Evolutionary conservation across 495 filamentous ascomycete species (phyloP).

Genomic region (Penicillium cataractarum): DNA sequence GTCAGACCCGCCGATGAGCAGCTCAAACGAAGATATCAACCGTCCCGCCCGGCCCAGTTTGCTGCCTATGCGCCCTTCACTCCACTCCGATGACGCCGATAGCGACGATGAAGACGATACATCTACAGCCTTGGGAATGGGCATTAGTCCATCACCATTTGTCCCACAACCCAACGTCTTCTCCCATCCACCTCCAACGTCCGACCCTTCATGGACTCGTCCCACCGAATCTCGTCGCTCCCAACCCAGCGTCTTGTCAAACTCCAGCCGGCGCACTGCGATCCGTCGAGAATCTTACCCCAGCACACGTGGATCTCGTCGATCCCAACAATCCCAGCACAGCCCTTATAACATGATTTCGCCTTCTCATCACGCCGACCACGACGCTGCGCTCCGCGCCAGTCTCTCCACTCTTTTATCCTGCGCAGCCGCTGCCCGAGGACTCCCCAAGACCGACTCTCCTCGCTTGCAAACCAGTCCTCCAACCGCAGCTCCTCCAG

Average conservation of each 20-base stretch:
- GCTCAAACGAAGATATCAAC: conserved; percentile 77
- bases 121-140: conserved; percentile 75
- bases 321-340: conserved; percentile 40
- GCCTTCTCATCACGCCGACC: conserved; percentile 78
- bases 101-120: conserved; percentile 76
- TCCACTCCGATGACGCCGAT: conserved; percentile 49
- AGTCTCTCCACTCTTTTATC: conserved; percentile 94
- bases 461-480: conserved; percentile 31
- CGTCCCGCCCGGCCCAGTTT: conserved; percentile 29
- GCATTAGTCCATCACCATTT: conserved; percentile 62
- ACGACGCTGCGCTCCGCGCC: conserved; percentile 90
- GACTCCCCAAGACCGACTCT: conserved; percentile 67
- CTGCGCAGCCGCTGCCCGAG: conserved; percentile 84
- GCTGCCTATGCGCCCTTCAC: conserved; percentile 32
- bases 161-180: conserved; percentile 89
- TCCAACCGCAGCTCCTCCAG: conserved; percentile 27
- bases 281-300: conserved; percentile 44
- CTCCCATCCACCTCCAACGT: conserved; percentile 74
- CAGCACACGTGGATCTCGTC: conserved; percentile 34
- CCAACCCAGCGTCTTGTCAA: conserved; percentile 42
- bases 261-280: conserved; percentile 41
- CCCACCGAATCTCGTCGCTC: conserved; percentile 46
- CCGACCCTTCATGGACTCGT: conserved; percentile 54
- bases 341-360: conserved; percentile 67
- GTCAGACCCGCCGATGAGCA: conserved; percentile 79